Evolutionary conservation across 805 yeast species (phyloP), one percentile per base, ranked within the genome.

Genomic region (Teunomyces barrocoloradensis): DNA sequence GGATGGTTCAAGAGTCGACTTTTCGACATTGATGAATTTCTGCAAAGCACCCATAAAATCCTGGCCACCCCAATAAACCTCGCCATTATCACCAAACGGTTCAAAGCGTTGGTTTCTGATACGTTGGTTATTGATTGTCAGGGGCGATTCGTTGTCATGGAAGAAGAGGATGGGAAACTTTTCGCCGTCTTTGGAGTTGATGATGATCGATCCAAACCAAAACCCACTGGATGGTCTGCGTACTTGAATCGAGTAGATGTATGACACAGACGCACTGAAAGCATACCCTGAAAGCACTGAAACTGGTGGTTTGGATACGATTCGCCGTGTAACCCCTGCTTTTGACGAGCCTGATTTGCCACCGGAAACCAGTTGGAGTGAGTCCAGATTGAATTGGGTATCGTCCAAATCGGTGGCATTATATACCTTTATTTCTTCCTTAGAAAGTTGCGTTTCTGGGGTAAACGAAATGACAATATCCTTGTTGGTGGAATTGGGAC

Each of bases 21-120:
- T 77, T 55, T 85, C 89, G 25, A 89, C 65, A 48, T 80, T 82
- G 28, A 87, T 81, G 52, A 78, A 74, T 34, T 68, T 64, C 28
- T 73, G 68, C 35, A 94, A 66, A 11, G 73, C 76, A 39, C 74
- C 70, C 49, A 89, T 65, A 49, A 94, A 84, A 54, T 87, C 86
- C 37, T 78, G 80, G 1, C 97, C 99, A 17, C 99, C 99, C 97
- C 98, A 94, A 54, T 83, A 87, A 34, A 89, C 62, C 1, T 69
- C 64, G 30, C 75, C 76, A 27, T 65, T 63, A 5, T 74, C 75
- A 12, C 79, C 79, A 62, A 89, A 91, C 0, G 96, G 90, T 49
- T 86, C 87, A 62, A 91, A 89, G 11, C 78, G 70, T 57, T 80
- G 80, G 54, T 79, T 81, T 45, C 84, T 77, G 45, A 79, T 61